Base-by-base conservation (phyloP, 345 rosid genomes). In the Gossypium rotundifolium region DNA sequence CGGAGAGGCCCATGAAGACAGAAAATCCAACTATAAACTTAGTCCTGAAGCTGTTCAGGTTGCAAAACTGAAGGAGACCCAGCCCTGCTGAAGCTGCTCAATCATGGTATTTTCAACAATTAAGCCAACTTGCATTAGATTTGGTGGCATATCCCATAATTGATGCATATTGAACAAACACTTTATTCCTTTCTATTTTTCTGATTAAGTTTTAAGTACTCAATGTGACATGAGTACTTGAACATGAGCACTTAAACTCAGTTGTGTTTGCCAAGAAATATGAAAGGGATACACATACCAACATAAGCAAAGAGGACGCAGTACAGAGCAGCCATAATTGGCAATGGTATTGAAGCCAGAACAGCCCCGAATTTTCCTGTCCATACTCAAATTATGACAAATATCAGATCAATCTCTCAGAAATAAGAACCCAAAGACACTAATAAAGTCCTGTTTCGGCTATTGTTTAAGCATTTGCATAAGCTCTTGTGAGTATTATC, bases 321-420 rank as follows among this genome's bases (percentile, higher is more conserved):
- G 77, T 91, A 88, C 71, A 91, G 9, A 55, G 98, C 98, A 45
- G 97, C 98, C 18, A 91, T 51, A 46, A 95, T 89, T 0, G 97
- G 97, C 74, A 92, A 74, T 3, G 96, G 98, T 79, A 93, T 88
- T 0, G 98, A 95, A 51, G 98, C 98, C 72, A 93, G 81, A 84
- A 95, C 81, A 45, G 98, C 94, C n/a, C 99, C 94, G 20, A 91
- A 93, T 84, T 93, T 92, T 61, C 98, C 97, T 94, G 88, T 76
- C 69, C 78, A 57, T 57, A 53, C 63, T 58, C 46, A 51, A 64
- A 72, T 22, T 14, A 38, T 55, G 45, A 44, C 55, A 59, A 11
- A 27, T 33, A 18, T 72, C 29, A 74, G 64, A 72, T n/a, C 18
- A 55, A 48, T 40, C 49, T 40, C 2, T 25, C 17, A 48, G 17